phyloP scores from a whole-genome alignment of 1,139 yeast species.

The Pichia sp. region DNA sequence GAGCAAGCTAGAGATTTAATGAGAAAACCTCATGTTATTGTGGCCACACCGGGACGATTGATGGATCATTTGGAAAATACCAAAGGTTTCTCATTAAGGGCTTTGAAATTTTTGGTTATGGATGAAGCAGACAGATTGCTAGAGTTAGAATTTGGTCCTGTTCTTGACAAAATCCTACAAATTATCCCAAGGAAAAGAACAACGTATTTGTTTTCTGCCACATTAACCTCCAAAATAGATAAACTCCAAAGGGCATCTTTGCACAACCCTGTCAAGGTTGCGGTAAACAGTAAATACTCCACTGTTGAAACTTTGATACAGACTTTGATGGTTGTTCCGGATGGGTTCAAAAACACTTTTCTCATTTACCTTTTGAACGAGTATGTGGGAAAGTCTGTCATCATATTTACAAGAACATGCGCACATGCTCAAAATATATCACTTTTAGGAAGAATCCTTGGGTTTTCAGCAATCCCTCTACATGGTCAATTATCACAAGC shows the following conservation, averaged over 20 bases:
- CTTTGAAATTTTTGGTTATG: constrained; percentile 80
- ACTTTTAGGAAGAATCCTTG: constrained; percentile 70
- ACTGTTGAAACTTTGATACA: constrained; percentile 92
- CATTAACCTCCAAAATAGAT: constrained; percentile 93
- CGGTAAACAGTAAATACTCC: constrained; percentile 82
- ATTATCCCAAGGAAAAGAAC: constrained; percentile 82
- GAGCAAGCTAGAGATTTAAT: constrained; percentile 91
- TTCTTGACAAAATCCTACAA: constrained; percentile 77
- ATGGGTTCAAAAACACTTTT: constrained; percentile 86
- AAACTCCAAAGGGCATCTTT: constrained; percentile 91
- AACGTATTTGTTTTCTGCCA: constrained; percentile 89
- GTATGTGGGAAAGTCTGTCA: constrained; percentile 77
- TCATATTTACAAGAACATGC: constrained; percentile 90
- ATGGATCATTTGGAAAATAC: constrained; percentile 95
- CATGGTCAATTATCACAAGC: constrained; percentile 93
- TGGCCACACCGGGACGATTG: constrained; percentile 95
- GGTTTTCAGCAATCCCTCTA: constrained; percentile 85
- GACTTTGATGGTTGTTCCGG: constrained; percentile 85
- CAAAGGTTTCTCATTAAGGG: constrained; percentile 80
- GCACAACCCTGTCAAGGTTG: constrained; percentile 82
- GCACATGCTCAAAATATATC: constrained; percentile 94
- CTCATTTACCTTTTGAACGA: constrained; percentile 80
- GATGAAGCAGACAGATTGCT: constrained; percentile 95
- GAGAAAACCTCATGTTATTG: constrained; percentile 90
- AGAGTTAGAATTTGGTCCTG: constrained; percentile 97